A percentile compares a stretch with the other conserved stretches of the same genome.
Conservation (phyloP, 768 basidiomycete species). For the Tulasnella calospora region DNA sequence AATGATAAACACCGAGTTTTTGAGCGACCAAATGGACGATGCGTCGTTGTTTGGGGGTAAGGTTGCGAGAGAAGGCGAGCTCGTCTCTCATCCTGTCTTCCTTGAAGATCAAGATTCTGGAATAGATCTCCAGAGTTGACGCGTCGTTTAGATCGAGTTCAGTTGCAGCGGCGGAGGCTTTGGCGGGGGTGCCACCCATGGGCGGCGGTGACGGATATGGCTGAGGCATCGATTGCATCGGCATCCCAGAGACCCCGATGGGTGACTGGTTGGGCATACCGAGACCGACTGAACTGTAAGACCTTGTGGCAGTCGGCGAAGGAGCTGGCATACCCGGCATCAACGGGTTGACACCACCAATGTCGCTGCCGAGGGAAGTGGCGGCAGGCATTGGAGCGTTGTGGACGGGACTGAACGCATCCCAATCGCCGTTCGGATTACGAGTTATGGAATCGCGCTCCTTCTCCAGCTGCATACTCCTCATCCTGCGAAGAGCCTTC, state of each 20-base stretch:
- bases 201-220: conserved; percentile 43
- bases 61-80: conserved; percentile 87
- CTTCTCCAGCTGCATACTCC: conserved; percentile 91
- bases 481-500: conserved; percentile 97
- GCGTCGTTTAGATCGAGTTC: conserved; percentile 97
- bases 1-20: conserved; percentile 92
- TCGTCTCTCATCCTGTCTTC: conserved; percentile 97
- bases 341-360: conserved; percentile 13
- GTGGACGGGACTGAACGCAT: conserved; percentile 65
- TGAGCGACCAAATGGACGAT: conserved; percentile 95
- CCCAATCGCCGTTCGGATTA: conserved; percentile 43
- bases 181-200: conserved; percentile 57
- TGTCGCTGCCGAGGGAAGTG: neutral
- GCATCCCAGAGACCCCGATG: conserved; percentile 3
- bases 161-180: conserved; percentile 53
- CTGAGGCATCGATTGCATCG: conserved; percentile 32
- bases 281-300: conserved; percentile 10
- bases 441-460: conserved; percentile 46
- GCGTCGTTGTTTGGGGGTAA: conserved; percentile 78
- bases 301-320: conserved; percentile 2
- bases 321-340: conserved; percentile 21
- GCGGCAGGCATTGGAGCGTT: neutral
- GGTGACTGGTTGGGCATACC: conserved; percentile 12
- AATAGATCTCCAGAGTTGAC: conserved; percentile 93
- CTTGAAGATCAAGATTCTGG: conserved; percentile 92